Evolutionary conservation across 106 monocot genomes (phyloP).

Genomic region (Hemerocallis citrina): DNA sequence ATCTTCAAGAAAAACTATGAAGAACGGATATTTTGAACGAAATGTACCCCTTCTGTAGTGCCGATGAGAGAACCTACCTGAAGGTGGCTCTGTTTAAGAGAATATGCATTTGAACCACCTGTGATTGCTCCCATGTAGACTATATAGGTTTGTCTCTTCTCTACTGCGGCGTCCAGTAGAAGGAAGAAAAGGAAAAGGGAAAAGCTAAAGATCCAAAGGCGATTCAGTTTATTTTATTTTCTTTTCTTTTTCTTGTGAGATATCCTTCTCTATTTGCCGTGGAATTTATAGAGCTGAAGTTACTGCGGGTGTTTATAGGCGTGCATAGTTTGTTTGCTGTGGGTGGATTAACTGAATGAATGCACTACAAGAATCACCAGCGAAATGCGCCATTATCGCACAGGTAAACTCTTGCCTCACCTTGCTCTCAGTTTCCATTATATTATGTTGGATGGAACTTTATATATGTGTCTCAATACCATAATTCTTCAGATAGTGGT

Average conservation of each 20-base stretch:
- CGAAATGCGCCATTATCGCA: constrained; percentile 2
- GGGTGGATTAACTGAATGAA: neutral
- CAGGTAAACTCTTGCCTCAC: too few relatives aligned
- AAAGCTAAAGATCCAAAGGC: neutral
- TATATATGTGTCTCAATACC: too few relatives aligned
- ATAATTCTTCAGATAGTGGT: too few relatives aligned
- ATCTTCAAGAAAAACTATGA: neutral
- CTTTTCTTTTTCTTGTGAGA: neutral
- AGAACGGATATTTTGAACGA: neutral
- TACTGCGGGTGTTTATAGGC: too few relatives aligned
- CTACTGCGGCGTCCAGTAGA: neutral
- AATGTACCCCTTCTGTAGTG: constrained; percentile 41
- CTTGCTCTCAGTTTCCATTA: too few relatives aligned
- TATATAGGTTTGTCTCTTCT: constrained; percentile 32
- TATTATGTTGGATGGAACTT: too few relatives aligned
- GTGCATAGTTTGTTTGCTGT: neutral
- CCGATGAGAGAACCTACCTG: constrained; percentile 41
- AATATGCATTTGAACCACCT: constrained; percentile 8
- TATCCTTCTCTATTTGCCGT: neutral
- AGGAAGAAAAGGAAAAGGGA: neutral
- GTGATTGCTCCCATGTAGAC: constrained; percentile 58
- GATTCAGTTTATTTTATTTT: neutral
- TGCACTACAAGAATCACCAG: neutral
- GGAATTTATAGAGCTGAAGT: neutral
- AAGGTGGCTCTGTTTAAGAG: constrained; percentile 28